phyloP scores from a whole-genome alignment of 257 asterid species.

The Petunia secreta region DNA sequence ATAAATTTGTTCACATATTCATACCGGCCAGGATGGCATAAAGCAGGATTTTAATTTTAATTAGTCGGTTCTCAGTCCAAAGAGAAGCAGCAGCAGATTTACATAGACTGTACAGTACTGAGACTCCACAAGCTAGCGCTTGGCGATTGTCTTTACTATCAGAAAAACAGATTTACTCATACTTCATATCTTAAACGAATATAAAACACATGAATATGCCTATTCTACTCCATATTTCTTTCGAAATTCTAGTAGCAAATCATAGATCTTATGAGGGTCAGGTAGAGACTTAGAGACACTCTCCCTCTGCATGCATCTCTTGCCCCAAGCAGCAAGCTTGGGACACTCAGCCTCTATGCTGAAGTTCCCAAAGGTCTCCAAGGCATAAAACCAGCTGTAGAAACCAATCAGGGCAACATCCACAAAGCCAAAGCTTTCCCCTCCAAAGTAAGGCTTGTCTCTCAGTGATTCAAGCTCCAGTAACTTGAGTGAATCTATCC shows the following conservation, averaged over 20 bases:
- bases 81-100: neutral
- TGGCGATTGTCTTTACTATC: neutral
- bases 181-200: neutral
- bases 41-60: neutral
- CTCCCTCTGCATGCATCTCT: conserved; percentile 35
- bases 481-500: conserved; percentile 27
- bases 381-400: conserved; percentile 28
- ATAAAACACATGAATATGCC: neutral
- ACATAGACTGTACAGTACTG: neutral
- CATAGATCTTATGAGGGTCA: conserved; percentile 32
- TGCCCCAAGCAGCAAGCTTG: conserved; percentile 26
- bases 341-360: conserved; percentile 26
- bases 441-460: conserved; percentile 33
- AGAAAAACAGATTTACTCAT: neutral
- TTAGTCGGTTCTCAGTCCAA: neutral
- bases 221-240: conserved; percentile 18
- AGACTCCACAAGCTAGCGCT: neutral
- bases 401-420: conserved; percentile 24
- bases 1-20: neutral
- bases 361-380: conserved; percentile 20
- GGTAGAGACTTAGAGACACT: conserved; percentile 35
- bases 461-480: conserved; percentile 22
- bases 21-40: neutral
- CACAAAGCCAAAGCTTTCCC: conserved; percentile 28
- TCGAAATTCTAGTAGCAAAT: conserved; percentile 14